Conservation (phyloP, 2,329 filamentous ascomycete genomes). For the Trichoderma breve region DNA sequence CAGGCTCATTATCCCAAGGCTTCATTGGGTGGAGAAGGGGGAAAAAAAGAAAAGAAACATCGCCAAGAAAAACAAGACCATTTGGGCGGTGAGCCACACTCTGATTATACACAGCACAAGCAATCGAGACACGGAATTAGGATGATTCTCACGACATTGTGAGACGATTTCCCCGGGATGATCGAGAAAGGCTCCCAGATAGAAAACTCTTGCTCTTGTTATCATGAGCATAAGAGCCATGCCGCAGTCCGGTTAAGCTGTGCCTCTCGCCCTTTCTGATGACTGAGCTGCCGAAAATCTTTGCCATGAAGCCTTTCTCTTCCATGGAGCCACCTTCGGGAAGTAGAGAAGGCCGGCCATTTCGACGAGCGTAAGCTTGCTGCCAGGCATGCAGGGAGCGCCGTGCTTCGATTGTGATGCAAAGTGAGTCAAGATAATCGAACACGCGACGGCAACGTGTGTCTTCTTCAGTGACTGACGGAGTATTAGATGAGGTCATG, state of each 20-base stretch:
- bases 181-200: neutral
- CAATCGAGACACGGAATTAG: neutral
- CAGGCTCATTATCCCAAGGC: neutral
- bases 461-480: conserved; percentile 39
- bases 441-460: conserved; percentile 45
- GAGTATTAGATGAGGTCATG: conserved; percentile 22
- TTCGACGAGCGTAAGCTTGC: conserved; percentile 45
- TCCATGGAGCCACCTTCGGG: conserved; percentile 38
- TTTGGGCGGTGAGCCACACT: neutral
- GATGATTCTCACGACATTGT: conserved; percentile 5
- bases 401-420: conserved; percentile 48
- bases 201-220: conserved; percentile 16
- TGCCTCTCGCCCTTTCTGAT: conserved; percentile 25
- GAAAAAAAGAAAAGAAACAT: neutral
- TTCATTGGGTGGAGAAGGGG: neutral
- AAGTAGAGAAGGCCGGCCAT: conserved; percentile 39
- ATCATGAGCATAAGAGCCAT: neutral
- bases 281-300: conserved; percentile 28
- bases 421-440: conserved; percentile 45
- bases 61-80: neutral
- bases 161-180: conserved; percentile 9
- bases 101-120: neutral
- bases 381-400: conserved; percentile 50
- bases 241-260: conserved; percentile 22
- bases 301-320: conserved; percentile 30